These are phyloP conservation scores for Trifolium fragiferum DNA, from an alignment of 306 rosid species.

Conservation along the genomic window DNA sequence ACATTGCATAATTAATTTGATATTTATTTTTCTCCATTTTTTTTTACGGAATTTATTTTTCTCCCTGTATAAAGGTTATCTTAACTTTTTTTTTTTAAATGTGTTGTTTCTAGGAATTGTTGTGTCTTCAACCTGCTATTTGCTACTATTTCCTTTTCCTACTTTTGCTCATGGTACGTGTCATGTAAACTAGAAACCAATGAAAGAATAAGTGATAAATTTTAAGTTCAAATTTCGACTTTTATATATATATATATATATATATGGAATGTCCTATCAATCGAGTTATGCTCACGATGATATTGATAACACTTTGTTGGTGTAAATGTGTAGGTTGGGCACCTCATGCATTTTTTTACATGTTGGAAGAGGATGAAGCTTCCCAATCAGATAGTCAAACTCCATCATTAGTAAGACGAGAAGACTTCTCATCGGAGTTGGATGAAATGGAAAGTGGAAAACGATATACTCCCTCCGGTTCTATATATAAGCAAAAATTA, in stretches of 20 bases:
- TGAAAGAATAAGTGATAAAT: no score
- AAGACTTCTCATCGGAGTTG: background rate
- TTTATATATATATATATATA: no score
- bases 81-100: background rate
- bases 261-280: no score
- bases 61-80: background rate
- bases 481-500: no score
- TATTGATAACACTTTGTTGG: no score
- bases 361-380: constrained; percentile 33
- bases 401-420: background rate
- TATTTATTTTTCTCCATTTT: background rate
- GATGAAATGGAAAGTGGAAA: constrained; percentile 42
- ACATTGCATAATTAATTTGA: background rate
- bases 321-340: constrained; percentile 57
- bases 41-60: no score
- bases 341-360: constrained; percentile 52
- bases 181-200: background rate
- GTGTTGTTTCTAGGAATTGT: constrained; percentile 48
- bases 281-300: no score
- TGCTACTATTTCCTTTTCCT: constrained; percentile 62
- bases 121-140: constrained; percentile 49
- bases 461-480: no score
- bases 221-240: no score
- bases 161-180: constrained; percentile 39
- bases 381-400: constrained; percentile 4